Evolutionary conservation across 2,329 filamentous ascomycete genomes (phyloP), one percentile per base, ranked within the genome.

Genomic region (Neofusicoccum sp.): DNA sequence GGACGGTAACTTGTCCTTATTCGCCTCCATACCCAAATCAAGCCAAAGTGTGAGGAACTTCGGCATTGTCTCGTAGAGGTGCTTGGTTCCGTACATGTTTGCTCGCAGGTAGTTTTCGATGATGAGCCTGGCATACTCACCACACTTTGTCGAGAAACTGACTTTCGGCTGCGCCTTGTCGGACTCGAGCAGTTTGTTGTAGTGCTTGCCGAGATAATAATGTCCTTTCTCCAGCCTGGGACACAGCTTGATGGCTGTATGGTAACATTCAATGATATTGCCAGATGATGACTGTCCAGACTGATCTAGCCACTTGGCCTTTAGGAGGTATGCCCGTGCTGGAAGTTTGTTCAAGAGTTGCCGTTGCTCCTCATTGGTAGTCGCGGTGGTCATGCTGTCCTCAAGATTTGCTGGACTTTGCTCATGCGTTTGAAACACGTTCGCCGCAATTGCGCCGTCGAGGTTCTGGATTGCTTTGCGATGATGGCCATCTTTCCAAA

Each of bases 281-380:
- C 86, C 84, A 3, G 91, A 90, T 69, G 96, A 90, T 1, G 92
- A 96, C 73, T 98, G 93, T 4, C 95, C 95, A n/a, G 93, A 90
- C 60, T 84, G 88, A 70, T 98, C 96, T 30, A 97, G 87, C 96
- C 96, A 99, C 73, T 97, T 98, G 11, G 95, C 95, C 28, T 97
- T 84, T 36, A 98, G 81, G 7, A 99, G 81, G 70, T 96, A 88
- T 26, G 95, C 93, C 72, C 91, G 83, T 6, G 87, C 88, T n/a
- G 84, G 86, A 45, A 91, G 76, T 38, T 88, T 78, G 64, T 86
- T 86, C 64, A 84, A 79, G 62, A 79, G 73, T 3, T 66, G 62
- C 2, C 67, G 62, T 7, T 79, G 75, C 44, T 77, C 73, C 7
- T 58, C 60, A 14, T 30, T 60, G 34, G 45, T 54, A n/a, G 6